These are phyloP conservation scores for Linanthus parryae DNA, from an alignment of 148 eudicot genomes.

Conservation along the genomic window DNA sequence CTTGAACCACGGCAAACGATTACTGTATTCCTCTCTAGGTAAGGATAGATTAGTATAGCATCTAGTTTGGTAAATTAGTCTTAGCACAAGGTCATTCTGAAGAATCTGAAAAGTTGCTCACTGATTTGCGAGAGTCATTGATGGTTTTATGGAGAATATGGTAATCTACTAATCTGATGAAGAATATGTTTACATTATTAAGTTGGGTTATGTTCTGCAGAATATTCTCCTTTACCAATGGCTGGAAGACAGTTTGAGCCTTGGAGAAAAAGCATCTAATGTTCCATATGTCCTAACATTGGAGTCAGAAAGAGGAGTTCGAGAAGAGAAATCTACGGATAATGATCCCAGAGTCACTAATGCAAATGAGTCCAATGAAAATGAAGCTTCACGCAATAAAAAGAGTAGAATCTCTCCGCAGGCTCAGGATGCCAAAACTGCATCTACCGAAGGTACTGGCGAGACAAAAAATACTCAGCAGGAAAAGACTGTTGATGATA, in stretches of 20 bases:
- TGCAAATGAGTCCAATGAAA: conserved; percentile 16
- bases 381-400: conserved; percentile 18
- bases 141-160: too few species aligned
- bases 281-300: conserved; percentile 41
- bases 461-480: conserved; percentile 15
- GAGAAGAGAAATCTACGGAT: conserved; percentile 8
- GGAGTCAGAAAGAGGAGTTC: conserved; percentile 23
- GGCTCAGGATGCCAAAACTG: conserved; percentile 20
- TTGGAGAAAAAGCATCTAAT: conserved; percentile 59
- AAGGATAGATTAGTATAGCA: too few species aligned
- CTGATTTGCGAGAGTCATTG: too few species aligned
- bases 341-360: conserved; percentile 15
- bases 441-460: conserved; percentile 21
- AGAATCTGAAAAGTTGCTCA: too few species aligned
- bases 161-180: neutral
- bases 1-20: too few species aligned
- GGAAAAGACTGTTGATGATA: conserved; percentile 15
- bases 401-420: conserved; percentile 31
- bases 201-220: too few species aligned
- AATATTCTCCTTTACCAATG: conserved; percentile 63
- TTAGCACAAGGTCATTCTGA: too few species aligned
- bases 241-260: conserved; percentile 80
- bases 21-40: too few species aligned
- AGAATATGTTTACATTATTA: conserved; percentile 5
- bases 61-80: too few species aligned